phyloP scores from a whole-genome alignment of 2,329 filamentous ascomycete genomes.

The Lithohypha guttulata region DNA sequence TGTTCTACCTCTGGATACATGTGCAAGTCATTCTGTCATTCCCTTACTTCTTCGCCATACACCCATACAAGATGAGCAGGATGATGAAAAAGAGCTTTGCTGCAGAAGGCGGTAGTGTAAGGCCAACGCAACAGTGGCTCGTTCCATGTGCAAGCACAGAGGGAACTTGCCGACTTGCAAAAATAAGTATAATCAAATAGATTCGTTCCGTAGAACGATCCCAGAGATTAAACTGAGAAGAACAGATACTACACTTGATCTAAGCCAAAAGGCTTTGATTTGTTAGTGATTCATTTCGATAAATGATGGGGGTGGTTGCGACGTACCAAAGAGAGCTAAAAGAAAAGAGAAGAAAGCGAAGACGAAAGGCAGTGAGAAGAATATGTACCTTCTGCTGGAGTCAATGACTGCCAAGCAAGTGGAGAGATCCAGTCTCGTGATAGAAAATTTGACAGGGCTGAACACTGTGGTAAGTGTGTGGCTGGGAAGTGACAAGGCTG shows the following conservation, averaged over 20 bases:
- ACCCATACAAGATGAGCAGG: too few relatives aligned
- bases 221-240: conserved; percentile 96
- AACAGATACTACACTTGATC: conserved; percentile 96
- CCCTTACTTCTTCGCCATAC: too few relatives aligned
- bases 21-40: too few relatives aligned
- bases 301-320: conserved; percentile 11
- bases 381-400: too few relatives aligned
- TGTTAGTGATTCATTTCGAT: conserved; percentile 9
- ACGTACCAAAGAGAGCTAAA: conserved; percentile 43
- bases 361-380: too few relatives aligned
- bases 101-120: conserved; percentile 64
- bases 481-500: too few relatives aligned
- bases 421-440: too few relatives aligned
- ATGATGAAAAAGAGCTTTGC: conserved; percentile 40
- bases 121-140: conserved; percentile 61
- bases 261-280: conserved; percentile 44
- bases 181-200: conserved; percentile 75
- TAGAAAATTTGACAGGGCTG: too few relatives aligned
- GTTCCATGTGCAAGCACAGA: conserved; percentile 62
- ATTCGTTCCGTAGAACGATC: conserved; percentile 60
- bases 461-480: too few relatives aligned
- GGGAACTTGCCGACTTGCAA: conserved; percentile 45
- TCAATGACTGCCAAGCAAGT: too few relatives aligned
- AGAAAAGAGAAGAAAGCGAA: conserved; percentile 33
- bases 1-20: too few relatives aligned